Base-by-base conservation (phyloP, 2,329 filamentous ascomycete genomes). In the Colletotrichum spinosum region DNA sequence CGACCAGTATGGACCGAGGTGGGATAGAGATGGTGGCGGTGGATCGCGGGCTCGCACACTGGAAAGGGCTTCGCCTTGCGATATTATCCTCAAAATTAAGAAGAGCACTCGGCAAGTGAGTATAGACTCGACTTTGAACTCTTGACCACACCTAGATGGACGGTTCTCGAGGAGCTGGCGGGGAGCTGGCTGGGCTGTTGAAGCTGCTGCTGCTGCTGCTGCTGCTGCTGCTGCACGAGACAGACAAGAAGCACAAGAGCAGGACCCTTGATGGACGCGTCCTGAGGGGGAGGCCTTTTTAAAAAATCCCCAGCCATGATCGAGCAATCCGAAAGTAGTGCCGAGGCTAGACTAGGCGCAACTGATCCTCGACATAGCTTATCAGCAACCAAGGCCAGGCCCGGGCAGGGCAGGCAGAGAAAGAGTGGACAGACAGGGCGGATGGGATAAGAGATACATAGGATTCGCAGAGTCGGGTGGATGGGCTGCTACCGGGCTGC, bases 321-420 rank as follows among this genome's bases (percentile, higher is more conserved):
- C 42, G 39, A 66, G 60, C 25, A 65, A 60, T 45, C 63, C 67
- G 67, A 69, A 69, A 63, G 58, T 68, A 53, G 58, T 60, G 62
- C 68, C 68, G 68, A 68, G 58, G 56, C 60, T 54, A 56, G 52
- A 48, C 46, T 49, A 39, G 48, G 45, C 48, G 41, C 52, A 56
- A 50, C 54, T n/a, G 60, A 46, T 51, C 50, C 55, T 67, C 55
- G 42, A 57, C 55, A 49, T 49, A 59, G 62, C 68, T 69, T 69
- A 69, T 68, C 66, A 68, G 67, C 60, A 64, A 57, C 56, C 51
- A 39, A 44, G 33, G 39, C 25, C 45, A 8, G 8, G 45, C 17
- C 34, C 46, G 33, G 45, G 35, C 13, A 46, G 46, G 46, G 55
- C 55, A 51, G 46, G 12, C 41, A 37, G 34, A 35, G 44, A 46